phyloP scores from a whole-genome alignment of 2,329 filamentous ascomycete species.

The Neonectria sp. region DNA sequence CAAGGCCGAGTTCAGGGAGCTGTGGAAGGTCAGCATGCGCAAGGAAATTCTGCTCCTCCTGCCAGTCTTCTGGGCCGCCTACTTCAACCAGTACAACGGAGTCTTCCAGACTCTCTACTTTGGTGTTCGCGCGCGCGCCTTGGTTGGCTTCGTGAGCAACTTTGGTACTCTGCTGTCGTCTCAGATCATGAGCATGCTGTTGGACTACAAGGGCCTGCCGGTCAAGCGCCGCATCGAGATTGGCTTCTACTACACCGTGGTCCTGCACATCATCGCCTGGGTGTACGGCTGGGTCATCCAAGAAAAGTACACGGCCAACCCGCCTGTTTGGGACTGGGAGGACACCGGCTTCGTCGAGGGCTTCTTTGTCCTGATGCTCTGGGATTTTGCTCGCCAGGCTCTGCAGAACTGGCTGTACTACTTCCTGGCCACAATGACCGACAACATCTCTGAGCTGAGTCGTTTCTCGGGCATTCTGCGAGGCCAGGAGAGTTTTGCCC shows the following conservation, averaged over 20 bases:
- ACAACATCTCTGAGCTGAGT: slow-evolving; percentile 68
- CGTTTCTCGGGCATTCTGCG: slow-evolving; percentile 57
- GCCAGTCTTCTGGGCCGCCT: slow-evolving; percentile 23
- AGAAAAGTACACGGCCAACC: slow-evolving; percentile 62
- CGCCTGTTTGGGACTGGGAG: slow-evolving; percentile 58
- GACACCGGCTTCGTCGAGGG: slow-evolving; percentile 61
- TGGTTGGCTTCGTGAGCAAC: slow-evolving; percentile 22
- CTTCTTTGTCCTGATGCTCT: slow-evolving; percentile 64
- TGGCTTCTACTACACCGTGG: slow-evolving; percentile 62
- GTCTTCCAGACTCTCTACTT: slow-evolving; percentile 28
- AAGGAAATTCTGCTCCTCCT: slow-evolving; percentile 22
- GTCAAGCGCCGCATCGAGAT: slow-evolving; percentile 55
- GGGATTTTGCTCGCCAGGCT: slow-evolving; percentile 66
- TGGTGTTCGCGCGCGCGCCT: slow-evolving; percentile 27
- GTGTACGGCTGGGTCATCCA: slow-evolving; percentile 68
- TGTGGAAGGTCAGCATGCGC: slow-evolving; percentile 14
- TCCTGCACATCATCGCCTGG: slow-evolving; percentile 64
- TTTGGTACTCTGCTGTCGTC: slow-evolving; percentile 23
- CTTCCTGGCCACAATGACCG: slow-evolving; percentile 67
- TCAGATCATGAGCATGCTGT: slow-evolving; percentile 22
- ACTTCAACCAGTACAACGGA: slow-evolving; percentile 26
- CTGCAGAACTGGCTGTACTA: slow-evolving; percentile 72
- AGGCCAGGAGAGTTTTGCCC: slow-evolving; percentile 59
- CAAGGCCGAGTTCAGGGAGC: slow-evolving; percentile 18
- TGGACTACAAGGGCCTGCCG: slow-evolving; percentile 22